Percentiles rank a stretch among this genome's conserved stretches.
These are phyloP conservation scores for Coprinellus aureogranulatus DNA, from an alignment of 768 basidiomycete genomes.

Conservation along the genomic window DNA sequence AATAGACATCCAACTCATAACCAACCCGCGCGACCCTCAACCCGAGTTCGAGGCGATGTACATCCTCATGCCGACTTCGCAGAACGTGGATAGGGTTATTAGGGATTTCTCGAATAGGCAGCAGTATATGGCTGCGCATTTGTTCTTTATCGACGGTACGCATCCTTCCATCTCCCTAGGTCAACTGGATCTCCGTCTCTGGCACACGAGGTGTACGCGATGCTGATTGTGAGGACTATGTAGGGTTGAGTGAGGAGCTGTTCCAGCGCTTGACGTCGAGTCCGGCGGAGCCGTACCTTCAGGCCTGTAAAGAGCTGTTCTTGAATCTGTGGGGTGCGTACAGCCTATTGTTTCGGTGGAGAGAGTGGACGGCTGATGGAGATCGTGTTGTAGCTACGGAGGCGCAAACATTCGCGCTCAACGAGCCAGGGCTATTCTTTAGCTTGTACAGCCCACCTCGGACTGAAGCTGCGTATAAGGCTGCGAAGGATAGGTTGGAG, in stretches of 20 bases:
- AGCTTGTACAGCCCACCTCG: constrained; percentile 85
- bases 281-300: constrained; percentile 74
- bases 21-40: constrained; percentile 78
- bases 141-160: constrained; percentile 90
- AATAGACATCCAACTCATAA: constrained; percentile 89
- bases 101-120: constrained; percentile 67
- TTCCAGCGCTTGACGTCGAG: constrained; percentile 74
- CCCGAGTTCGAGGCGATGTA: constrained; percentile 89
- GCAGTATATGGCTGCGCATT: constrained; percentile 80
- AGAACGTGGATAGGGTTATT: constrained; percentile 90
- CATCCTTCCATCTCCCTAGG: not conserved
- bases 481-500: constrained; percentile 73
- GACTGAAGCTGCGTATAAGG: constrained; percentile 60
- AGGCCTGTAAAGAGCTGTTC: constrained; percentile 79
- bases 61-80: constrained; percentile 88
- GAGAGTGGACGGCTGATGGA: no score
- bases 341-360: no score
- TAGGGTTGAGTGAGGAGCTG: constrained; percentile 76
- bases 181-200: not conserved
- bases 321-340: constrained; percentile 88
- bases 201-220: no score
- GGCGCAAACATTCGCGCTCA: constrained; percentile 78
- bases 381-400: constrained; percentile 61
- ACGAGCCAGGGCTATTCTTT: constrained; percentile 79
- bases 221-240: no score